A percentile compares a stretch with the other conserved stretches of the same genome.
Conservation (phyloP, 225 moss, liverwort and hornwort genomes). For the Sphagnum contortum region DNA sequence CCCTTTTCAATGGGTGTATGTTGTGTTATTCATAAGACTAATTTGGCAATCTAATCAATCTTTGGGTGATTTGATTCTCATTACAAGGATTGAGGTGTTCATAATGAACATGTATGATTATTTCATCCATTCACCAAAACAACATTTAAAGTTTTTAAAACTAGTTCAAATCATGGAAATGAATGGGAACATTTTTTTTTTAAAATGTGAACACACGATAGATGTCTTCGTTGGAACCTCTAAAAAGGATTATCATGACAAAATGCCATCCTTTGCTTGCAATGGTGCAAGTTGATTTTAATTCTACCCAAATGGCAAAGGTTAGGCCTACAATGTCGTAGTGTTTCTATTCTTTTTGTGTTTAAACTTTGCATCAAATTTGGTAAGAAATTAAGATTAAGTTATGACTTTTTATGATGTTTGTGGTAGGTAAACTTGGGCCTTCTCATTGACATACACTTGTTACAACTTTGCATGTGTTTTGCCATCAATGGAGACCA, state of each 20-base stretch:
- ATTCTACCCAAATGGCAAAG: background rate
- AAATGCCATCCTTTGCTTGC: background rate
- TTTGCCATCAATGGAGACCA: background rate
- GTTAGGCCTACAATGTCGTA: background rate
- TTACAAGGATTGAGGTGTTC: background rate
- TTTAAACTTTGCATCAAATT: background rate
- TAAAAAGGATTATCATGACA: background rate
- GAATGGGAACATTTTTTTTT: background rate
- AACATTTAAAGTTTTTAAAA: background rate
- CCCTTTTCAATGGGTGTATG: background rate
- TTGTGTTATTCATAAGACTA: background rate
- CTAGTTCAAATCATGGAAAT: background rate
- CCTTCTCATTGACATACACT: background rate
- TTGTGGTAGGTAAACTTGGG: background rate
- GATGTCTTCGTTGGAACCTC: background rate
- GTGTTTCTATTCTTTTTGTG: background rate
- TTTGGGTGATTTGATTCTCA: background rate
- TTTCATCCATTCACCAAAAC: background rate
- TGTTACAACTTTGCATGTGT: background rate
- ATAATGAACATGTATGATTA: background rate
- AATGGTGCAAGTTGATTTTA: background rate
- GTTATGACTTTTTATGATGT: background rate
- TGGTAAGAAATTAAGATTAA: background rate
- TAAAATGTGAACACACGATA: background rate
- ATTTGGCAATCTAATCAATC: background rate